phyloP scores from a whole-genome alignment of 2,329 filamentous ascomycete species.

The Xylaria multiplex region DNA sequence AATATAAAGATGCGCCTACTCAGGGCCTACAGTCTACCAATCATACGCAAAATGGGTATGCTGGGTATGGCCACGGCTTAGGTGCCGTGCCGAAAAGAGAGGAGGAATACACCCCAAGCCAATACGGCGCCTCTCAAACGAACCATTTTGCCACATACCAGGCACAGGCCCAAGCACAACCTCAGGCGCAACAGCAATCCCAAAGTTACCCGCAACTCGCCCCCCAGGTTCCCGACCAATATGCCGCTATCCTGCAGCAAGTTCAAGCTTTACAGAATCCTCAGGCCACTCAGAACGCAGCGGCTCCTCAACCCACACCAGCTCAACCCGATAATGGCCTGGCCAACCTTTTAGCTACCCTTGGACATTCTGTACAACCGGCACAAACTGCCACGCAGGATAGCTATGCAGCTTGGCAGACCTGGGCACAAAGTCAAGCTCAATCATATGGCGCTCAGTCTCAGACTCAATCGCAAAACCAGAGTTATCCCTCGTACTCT shows the following conservation, averaged over 20 bases:
- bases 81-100: conserved; percentile 52
- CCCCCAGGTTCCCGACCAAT: conserved; percentile 38
- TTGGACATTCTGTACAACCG: conserved; percentile 36
- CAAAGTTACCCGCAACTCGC: conserved; percentile 36
- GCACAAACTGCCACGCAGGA: conserved; percentile 30
- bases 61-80: conserved; percentile 57
- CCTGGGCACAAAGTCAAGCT: conserved; percentile 41
- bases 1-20: conserved; percentile 59
- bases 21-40: conserved; percentile 61
- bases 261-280: conserved; percentile 41
- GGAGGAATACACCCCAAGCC: conserved; percentile 44
- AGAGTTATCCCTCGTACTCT: conserved; percentile 28
- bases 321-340: conserved; percentile 43
- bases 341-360: conserved; percentile 43
- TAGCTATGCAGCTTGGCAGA: conserved; percentile 36
- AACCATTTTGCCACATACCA: conserved; percentile 29
- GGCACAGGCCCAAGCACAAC: conserved; percentile 34
- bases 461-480: conserved; percentile 32
- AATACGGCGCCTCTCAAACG: conserved; percentile 21
- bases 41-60: conserved; percentile 63
- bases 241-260: conserved; percentile 45
- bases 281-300: conserved; percentile 36
- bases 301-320: conserved; percentile 33
- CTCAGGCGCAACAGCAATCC: conserved; percentile 35
- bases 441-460: conserved; percentile 26